These are phyloP conservation scores for Ceratocystis cubensis DNA, from an alignment of 2,329 filamentous ascomycete genomes.

Conservation along the genomic window DNA sequence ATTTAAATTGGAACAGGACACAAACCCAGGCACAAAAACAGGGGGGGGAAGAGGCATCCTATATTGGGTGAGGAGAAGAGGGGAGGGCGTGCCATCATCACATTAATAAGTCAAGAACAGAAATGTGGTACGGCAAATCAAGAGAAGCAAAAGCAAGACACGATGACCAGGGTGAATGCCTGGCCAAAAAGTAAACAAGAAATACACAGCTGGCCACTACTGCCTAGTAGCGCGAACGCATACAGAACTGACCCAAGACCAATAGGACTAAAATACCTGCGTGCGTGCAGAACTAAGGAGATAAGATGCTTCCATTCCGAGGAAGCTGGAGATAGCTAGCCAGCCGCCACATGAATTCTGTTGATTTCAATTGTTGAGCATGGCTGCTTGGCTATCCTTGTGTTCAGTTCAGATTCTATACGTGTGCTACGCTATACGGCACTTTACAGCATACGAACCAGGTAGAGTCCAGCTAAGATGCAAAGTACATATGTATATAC, in stretches of 20 bases:
- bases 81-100: background rate
- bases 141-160: no score
- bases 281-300: background rate
- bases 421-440: no score
- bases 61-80: background rate
- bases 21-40: background rate
- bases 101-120: no score
- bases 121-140: no score
- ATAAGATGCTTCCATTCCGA: background rate
- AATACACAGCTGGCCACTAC: background rate
- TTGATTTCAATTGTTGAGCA: background rate
- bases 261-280: background rate
- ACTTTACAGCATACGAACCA: no score
- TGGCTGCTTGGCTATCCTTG: no score
- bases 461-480: no score
- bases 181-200: no score
- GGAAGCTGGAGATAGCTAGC: background rate
- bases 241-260: background rate
- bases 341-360: background rate
- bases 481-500: no score
- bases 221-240: background rate
- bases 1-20: background rate
- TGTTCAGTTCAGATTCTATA: no score
- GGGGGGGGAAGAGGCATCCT: background rate
- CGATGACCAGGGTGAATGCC: no score